Evolutionary conservation across 192 early-diverging fungal genomes (phyloP).

Genomic region (Mycoemilia scoparia): DNA sequence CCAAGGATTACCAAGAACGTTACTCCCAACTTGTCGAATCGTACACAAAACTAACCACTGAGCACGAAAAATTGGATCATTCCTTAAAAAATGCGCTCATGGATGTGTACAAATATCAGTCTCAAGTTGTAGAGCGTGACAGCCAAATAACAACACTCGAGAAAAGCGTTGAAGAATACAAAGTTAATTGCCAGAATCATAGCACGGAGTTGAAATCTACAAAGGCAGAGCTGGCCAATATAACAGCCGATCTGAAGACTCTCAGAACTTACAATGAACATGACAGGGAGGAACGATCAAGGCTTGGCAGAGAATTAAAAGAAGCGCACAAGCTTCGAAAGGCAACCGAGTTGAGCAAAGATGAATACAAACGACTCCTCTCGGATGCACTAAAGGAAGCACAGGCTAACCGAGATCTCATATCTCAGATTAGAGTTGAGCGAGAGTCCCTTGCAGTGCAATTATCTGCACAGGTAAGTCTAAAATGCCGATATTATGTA

Average conservation of each 20-base stretch:
- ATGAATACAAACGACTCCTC: slow-evolving; percentile 26
- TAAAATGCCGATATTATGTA: too few species aligned
- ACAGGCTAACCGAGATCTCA: slow-evolving; percentile 11
- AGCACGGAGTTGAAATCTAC: slow-evolving; percentile 9
- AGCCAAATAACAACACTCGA: slow-evolving; percentile 8
- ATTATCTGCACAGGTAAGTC: slow-evolving; percentile 24
- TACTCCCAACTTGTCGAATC: neutral
- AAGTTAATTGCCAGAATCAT: slow-evolving; percentile 9
- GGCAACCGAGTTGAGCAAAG: slow-evolving; percentile 26
- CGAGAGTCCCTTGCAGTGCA: slow-evolving; percentile 16
- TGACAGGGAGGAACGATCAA: slow-evolving; percentile 5
- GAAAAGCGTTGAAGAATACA: slow-evolving; percentile 11
- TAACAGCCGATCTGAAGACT: slow-evolving; percentile 7
- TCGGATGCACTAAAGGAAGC: slow-evolving; percentile 13
- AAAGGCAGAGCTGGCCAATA: slow-evolving; percentile 10
- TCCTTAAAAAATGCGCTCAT: slow-evolving; percentile 17
- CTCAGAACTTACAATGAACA: slow-evolving; percentile 7
- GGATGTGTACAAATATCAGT: slow-evolving; percentile 14
- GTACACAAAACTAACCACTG: slow-evolving; percentile 9
- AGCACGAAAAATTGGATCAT: slow-evolving; percentile 15
- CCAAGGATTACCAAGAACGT: slow-evolving; percentile 3
- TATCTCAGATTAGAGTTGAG: slow-evolving; percentile 20
- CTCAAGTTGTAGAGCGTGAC: slow-evolving; percentile 15
- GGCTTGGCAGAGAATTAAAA: slow-evolving; percentile 9
- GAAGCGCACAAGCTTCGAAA: slow-evolving; percentile 8